These are phyloP conservation scores for Chlorella vulgaris DNA, from an alignment of 139 green algal genomes.

Conservation along the genomic window DNA sequence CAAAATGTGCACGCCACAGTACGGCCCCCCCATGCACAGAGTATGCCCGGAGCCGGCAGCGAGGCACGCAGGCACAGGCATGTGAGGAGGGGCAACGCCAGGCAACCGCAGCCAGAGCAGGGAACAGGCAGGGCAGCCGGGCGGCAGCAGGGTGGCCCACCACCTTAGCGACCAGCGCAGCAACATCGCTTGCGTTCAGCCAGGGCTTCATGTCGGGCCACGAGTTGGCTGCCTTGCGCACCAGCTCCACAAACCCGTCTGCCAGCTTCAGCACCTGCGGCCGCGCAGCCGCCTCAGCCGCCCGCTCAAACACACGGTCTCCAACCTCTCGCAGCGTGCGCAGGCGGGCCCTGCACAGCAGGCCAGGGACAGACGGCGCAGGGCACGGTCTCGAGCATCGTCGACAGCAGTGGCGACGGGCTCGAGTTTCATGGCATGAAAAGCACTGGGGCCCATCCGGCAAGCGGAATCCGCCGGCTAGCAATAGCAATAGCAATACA, in stretches of 20 bases:
- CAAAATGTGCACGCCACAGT: no score
- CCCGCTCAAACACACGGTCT: constrained; percentile 57
- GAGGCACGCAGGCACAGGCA: neutral
- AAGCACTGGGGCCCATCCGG: no score
- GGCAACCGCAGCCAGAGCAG: neutral
- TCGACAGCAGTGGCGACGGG: neutral
- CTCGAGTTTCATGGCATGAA: neutral
- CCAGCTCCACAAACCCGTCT: constrained; percentile 57
- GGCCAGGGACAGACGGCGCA: neutral
- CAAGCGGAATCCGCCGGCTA: no score
- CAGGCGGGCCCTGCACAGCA: constrained; percentile 46
- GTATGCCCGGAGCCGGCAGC: neutral
- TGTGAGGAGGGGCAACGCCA: neutral
- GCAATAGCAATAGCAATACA: no score
- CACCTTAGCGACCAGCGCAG: constrained; percentile 63
- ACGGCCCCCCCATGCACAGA: no score
- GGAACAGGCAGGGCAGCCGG: constrained; percentile 7
- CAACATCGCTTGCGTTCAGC: constrained; percentile 73
- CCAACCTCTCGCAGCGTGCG: constrained; percentile 56
- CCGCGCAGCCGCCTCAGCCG: constrained; percentile 51
- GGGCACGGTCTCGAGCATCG: neutral
- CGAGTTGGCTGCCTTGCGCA: constrained; percentile 44
- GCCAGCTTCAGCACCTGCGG: constrained; percentile 54
- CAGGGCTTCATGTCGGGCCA: constrained; percentile 88
- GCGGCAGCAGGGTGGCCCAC: neutral